These are phyloP conservation scores for Tetrapisispora iriomotensis DNA, from an alignment of 805 yeast species.

Conservation along the genomic window DNA sequence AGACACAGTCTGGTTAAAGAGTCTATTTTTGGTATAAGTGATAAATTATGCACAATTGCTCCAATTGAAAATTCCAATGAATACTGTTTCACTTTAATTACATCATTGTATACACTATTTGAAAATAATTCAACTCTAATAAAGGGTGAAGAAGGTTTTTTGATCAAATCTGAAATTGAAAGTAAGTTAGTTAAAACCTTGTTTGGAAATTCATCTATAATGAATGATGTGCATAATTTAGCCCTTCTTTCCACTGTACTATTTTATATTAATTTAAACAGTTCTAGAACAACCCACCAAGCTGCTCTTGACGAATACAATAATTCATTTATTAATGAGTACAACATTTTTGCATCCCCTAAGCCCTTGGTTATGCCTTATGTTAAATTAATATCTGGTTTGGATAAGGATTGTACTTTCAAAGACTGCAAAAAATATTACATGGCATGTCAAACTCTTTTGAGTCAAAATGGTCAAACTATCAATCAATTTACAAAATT, in stretches of 20 bases:
- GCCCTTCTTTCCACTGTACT: conserved; percentile 26
- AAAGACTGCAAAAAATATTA: background rate
- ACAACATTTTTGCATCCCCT: conserved; percentile 10
- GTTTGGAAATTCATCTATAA: conserved; percentile 6
- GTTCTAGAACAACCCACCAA: conserved; percentile 33
- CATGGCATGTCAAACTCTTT: background rate
- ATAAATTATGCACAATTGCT: conserved; percentile 11
- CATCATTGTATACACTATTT: conserved; percentile 21
- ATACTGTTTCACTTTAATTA: conserved; percentile 21
- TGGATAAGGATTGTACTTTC: conserved; percentile 35
- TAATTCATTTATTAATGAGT: conserved; percentile 29
- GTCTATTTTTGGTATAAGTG: conserved; percentile 17
- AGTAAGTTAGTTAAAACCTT: conserved; percentile 10
- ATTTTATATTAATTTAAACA: conserved; percentile 29
- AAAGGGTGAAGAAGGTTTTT: conserved; percentile 8
- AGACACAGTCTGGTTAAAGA: conserved; percentile 23
- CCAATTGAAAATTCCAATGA: conserved; percentile 8
- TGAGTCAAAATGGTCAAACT: background rate
- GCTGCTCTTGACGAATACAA: conserved; percentile 32
- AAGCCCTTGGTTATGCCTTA: conserved; percentile 32
- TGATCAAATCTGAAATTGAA: conserved; percentile 16
- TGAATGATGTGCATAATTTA: conserved; percentile 20
- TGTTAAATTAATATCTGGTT: conserved; percentile 40
- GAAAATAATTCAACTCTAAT: conserved; percentile 16
- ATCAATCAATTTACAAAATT: conserved; percentile 15